phyloP scores from a whole-genome alignment of 306 rosid species.

The Cucurbita pepo region DNA sequence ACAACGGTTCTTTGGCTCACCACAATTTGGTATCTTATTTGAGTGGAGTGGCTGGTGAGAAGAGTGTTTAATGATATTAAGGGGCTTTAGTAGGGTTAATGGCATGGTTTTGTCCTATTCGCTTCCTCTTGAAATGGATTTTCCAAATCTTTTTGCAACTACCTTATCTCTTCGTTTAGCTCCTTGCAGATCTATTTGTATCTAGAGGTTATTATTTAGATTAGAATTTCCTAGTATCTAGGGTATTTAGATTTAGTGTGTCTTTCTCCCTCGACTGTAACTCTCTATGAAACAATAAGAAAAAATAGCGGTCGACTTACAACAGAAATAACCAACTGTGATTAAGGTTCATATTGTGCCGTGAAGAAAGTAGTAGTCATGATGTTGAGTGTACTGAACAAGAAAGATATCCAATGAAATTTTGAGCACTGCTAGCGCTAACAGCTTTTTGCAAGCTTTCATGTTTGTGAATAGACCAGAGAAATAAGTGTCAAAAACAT shows the following conservation, averaged over 20 bases:
- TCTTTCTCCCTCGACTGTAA: too few species aligned
- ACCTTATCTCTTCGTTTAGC: not conserved
- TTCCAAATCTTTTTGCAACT: not conserved
- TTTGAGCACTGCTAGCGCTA: not conserved
- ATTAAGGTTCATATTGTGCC: not conserved
- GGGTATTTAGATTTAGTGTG: too few species aligned
- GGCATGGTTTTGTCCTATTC: not conserved
- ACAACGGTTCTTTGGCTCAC: not conserved
- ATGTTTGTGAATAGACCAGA: not conserved
- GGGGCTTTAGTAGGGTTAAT: not conserved
- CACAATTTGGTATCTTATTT: not conserved
- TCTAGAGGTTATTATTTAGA: too few species aligned
- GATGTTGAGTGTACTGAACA: not conserved
- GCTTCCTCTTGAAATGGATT: not conserved
- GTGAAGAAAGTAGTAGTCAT: not conserved
- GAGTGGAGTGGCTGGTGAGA: not conserved
- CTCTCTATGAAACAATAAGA: too few species aligned
- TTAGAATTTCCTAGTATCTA: too few species aligned
- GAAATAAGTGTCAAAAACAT: not conserved
- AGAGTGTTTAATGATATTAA: not conserved
- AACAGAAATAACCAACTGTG: not conserved
- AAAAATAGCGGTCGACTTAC: too few species aligned
- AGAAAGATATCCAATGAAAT: not conserved
- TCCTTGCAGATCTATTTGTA: not conserved
- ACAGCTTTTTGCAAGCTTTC: not conserved